Evolutionary conservation across 2,329 filamentous ascomycete genomes (phyloP).

Genomic region (Dendryphion nanum): DNA sequence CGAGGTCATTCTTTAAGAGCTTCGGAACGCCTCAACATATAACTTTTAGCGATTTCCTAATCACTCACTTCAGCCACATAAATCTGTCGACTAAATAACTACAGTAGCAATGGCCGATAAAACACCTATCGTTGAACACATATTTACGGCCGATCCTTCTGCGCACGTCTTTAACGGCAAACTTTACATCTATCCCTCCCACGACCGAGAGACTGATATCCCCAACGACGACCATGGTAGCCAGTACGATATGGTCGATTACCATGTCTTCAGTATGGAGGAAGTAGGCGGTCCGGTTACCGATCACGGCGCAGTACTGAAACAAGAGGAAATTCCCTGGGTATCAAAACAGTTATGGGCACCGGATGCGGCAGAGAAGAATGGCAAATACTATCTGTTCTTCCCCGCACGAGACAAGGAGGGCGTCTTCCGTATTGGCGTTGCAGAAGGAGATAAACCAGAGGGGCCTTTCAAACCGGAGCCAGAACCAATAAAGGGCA

Average conservation of each 20-base stretch:
- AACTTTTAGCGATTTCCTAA: too few relatives aligned
- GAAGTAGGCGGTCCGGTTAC: slow-evolving; percentile 58
- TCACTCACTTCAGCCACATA: too few relatives aligned
- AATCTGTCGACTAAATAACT: too few relatives aligned
- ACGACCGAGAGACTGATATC: slow-evolving; percentile 74
- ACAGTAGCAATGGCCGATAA: slow-evolving; percentile 39
- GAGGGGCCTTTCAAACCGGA: slow-evolving; percentile 70
- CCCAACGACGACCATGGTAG: slow-evolving; percentile 80
- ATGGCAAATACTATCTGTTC: slow-evolving; percentile 73
- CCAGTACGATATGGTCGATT: slow-evolving; percentile 82
- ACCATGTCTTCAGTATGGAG: slow-evolving; percentile 71
- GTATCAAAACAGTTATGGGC: slow-evolving; percentile 79
- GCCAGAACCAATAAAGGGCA: slow-evolving; percentile 62
- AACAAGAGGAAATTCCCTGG: slow-evolving; percentile 68
- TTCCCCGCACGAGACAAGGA: slow-evolving; percentile 73
- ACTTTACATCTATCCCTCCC: slow-evolving; percentile 78
- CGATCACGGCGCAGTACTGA: slow-evolving; percentile 71
- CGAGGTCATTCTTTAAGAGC: neutral
- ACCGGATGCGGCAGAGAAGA: slow-evolving; percentile 68
- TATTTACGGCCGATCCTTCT: slow-evolving; percentile 78
- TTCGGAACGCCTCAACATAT: neutral
- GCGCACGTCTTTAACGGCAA: slow-evolving; percentile 75
- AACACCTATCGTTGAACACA: slow-evolving; percentile 66
- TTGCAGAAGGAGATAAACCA: slow-evolving; percentile 63
- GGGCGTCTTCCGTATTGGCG: slow-evolving; percentile 71